Percentiles rank a stretch among this genome's conserved stretches.
phyloP scores from a whole-genome alignment of 345 rosid species.

The Aquilaria sinensis region DNA sequence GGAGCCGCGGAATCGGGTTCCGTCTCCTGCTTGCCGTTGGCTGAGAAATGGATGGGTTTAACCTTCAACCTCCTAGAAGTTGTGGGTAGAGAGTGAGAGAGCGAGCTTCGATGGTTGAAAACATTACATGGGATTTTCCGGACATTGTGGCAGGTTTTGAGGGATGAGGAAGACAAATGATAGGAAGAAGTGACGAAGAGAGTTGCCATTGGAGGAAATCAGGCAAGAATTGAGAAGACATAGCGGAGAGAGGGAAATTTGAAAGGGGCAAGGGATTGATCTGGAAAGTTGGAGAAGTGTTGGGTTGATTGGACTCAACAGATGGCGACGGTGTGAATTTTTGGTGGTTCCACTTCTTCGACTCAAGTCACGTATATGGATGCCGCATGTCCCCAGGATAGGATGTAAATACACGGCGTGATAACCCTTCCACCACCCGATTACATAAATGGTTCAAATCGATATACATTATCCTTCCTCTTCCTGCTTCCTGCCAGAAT shows the following conservation, averaged over 20 bases:
- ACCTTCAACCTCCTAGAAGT: not conserved
- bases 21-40: conserved; percentile 32
- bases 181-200: not conserved
- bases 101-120: conserved; percentile 36
- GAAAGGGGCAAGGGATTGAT: not conserved
- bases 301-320: conserved; percentile 8
- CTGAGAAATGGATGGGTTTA: conserved; percentile 28
- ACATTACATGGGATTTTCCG: conserved; percentile 21
- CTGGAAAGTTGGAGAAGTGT: conserved; percentile 11
- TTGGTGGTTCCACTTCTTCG: not conserved
- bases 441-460: no score
- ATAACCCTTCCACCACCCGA: no score
- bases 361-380: not conserved
- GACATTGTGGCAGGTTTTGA: not conserved
- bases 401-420: no score
- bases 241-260: no score
- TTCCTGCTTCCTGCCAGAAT: no score
- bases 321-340: conserved; percentile 11
- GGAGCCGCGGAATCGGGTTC: conserved; percentile 33
- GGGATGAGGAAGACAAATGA: not conserved
- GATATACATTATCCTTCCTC: no score
- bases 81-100: not conserved
- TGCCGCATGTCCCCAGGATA: no score
- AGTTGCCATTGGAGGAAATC: not conserved
- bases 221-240: no score